A percentile compares a stretch with the other conserved stretches of the same genome.
These are phyloP conservation scores for Penicillium fimorum DNA, from an alignment of 495 filamentous ascomycete genomes.

Conservation along the genomic window DNA sequence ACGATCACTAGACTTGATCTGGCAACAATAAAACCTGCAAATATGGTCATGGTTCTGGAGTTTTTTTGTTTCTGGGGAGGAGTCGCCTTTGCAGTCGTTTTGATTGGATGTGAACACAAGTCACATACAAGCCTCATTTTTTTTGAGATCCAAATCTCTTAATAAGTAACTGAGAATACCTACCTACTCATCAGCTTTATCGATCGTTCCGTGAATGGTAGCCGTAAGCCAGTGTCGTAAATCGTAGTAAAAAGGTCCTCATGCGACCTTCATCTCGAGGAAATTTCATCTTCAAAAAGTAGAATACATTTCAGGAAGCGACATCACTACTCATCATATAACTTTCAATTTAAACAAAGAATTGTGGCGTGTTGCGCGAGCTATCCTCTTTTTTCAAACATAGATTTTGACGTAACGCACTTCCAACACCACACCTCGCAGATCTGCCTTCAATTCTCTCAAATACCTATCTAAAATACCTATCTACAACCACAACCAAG, in stretches of 20 bases:
- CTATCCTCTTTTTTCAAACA: background rate
- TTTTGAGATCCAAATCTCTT: background rate
- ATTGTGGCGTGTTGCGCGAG: background rate
- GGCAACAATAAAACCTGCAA: constrained; percentile 5
- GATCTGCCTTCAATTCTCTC: constrained; percentile 13
- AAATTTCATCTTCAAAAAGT: background rate
- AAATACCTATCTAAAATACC: background rate
- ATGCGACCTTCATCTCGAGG: background rate
- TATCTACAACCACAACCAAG: constrained; percentile 5
- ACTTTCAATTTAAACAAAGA: background rate
- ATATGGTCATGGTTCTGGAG: constrained; percentile 9
- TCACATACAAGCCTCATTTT: background rate
- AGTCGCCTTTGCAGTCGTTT: constrained; percentile 3
- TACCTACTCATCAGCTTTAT: background rate
- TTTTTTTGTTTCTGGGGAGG: constrained; percentile 9
- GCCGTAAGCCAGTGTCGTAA: background rate
- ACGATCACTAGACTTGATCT: constrained; percentile 13
- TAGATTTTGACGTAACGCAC: constrained; percentile 26
- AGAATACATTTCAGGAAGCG: background rate
- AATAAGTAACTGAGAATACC: background rate
- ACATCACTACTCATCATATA: background rate
- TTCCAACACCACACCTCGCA: constrained; percentile 16
- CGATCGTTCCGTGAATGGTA: background rate
- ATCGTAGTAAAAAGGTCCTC: background rate
- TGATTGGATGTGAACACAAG: background rate